Evolutionary conservation across 2,329 filamentous ascomycete species (phyloP), one percentile per base, ranked within the genome.

Genomic region (Trichophyton benhamiae): DNA sequence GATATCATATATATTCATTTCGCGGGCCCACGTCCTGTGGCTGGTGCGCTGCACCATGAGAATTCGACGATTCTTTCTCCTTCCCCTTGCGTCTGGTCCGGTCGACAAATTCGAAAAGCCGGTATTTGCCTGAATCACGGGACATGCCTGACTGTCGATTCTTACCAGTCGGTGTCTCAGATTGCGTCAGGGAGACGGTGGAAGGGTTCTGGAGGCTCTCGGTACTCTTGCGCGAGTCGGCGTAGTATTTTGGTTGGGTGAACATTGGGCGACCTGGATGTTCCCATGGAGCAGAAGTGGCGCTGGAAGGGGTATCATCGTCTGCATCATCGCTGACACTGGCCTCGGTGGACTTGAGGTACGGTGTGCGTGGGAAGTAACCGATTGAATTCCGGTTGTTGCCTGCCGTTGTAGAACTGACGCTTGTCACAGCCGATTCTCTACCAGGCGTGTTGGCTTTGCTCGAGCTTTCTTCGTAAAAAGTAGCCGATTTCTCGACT

Each of bases 131-230:
- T 1, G 70, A 67, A 60, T 76, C 75, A 59, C 72, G 72, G 52
- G 69, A 73, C 46, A 74, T 71, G 60, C 70, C 77, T 59, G 72
- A 70, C 64, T 73, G 68, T 61, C 71, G 73, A 33, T 67, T 69
- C 60, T 72, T 76, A 49, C 33, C 33, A 13, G 33, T 38, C 33
- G 70, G 57, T 62, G 62, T 65, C 15, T 77, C 74, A 1, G 70
- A 65, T 44, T 72, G 72, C 44, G 78, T 76, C 41, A 77, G 68
- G 3, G 75, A 76, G 61, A 78, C 76, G 0, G 74, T 77, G 5
- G 77, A 79, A 2, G 76, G 78, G 61, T 78, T 78, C 30, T 77
- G 76, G 8, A 76, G 77, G 65, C 73, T 76, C 25, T 72, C 69
- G n/a, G 73, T 74, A 66, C 74, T 74, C 41, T 76, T 73, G 15